Evolutionary conservation across 208 protist species (phyloP).

Genomic region (Trypanosoma caninum): DNA sequence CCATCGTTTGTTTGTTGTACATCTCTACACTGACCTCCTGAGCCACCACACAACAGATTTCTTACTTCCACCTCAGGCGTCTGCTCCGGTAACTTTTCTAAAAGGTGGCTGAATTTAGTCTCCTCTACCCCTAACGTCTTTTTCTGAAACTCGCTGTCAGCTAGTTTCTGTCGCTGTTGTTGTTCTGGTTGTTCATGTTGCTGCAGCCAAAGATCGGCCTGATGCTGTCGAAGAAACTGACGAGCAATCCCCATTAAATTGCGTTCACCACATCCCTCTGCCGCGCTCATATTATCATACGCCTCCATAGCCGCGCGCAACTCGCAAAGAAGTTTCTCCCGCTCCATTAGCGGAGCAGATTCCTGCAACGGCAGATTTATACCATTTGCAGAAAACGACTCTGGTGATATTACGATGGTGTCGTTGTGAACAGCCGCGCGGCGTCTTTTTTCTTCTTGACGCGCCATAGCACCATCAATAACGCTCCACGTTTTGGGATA

Average conservation of each 20-base stretch:
- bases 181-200: not conserved
- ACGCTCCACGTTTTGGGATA: conserved; percentile 10
- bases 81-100: no score
- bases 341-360: not conserved
- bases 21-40: no score
- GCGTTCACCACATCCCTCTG: not conserved
- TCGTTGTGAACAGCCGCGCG: not conserved
- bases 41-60: no score
- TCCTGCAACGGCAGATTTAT: not conserved
- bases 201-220: conserved; percentile 13
- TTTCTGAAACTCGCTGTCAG: no score
- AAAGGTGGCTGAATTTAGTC: not conserved
- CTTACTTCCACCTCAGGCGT: no score
- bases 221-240: conserved; percentile 17
- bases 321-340: not conserved
- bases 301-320: conserved; percentile 10
- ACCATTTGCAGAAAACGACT: not conserved
- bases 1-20: no score
- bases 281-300: conserved; percentile 18
- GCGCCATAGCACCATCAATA: not conserved
- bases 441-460: not conserved
- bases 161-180: no score
- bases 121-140: no score
- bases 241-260: conserved; percentile 14
- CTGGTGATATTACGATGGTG: not conserved